Conservation (phyloP, 108 stramenopile genomes). For the Nannochloropsis oceanica region DNA sequence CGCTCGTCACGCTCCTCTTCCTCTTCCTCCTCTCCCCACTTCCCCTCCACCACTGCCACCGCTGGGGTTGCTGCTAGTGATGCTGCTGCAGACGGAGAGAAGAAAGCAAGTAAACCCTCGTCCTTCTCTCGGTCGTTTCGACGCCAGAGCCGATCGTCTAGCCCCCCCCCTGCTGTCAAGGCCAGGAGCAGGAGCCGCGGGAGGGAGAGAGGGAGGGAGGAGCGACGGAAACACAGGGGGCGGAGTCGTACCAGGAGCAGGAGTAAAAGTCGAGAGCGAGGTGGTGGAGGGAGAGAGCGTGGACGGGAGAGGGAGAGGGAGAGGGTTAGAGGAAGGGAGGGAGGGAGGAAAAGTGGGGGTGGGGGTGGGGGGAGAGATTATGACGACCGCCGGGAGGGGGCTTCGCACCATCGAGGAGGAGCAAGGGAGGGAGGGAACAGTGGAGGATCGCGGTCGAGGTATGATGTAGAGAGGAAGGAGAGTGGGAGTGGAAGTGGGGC, state of each 20-base stretch:
- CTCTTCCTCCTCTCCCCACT: background rate
- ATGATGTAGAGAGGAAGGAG: no score
- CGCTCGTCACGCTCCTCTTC: background rate
- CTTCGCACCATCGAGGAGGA: background rate
- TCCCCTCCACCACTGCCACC: background rate
- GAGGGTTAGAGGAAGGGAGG: background rate
- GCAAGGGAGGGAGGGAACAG: background rate
- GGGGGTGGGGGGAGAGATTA: background rate
- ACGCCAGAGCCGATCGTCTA: background rate
- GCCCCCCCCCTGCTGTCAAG: conserved; percentile 9
- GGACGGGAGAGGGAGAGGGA: conserved; percentile 1
- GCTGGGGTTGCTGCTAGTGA: no score
- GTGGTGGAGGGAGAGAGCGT: background rate
- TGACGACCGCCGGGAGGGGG: background rate
- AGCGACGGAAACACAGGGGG: background rate
- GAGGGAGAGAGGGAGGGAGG: background rate
- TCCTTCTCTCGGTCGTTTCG: background rate
- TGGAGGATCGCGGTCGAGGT: background rate
- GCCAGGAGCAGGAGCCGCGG: conserved; percentile 7
- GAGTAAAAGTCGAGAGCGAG: conserved; percentile 10
- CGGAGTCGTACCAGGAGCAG: background rate
- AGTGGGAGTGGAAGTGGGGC: no score
- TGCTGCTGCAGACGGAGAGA: background rate
- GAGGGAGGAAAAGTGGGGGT: background rate
- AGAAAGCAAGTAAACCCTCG: background rate